Conservation (phyloP, 1,139 yeast genomes). For the Starmera stellimalicola region DNA sequence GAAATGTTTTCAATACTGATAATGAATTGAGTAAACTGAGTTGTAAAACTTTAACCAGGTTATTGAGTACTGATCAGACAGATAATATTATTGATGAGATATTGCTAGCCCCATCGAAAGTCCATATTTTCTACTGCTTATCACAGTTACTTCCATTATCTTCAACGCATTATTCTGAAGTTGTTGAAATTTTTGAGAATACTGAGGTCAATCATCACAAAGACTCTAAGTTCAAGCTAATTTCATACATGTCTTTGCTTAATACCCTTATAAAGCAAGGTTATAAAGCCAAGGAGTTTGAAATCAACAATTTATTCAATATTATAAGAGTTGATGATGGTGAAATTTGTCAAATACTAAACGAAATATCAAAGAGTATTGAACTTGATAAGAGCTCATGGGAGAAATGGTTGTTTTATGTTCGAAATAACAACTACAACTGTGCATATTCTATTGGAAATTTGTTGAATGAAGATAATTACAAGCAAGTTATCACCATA, state of each 20-base stretch:
- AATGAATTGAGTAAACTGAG: conserved; percentile 17
- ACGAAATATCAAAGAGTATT: conserved; percentile 9
- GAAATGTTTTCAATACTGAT: conserved; percentile 19
- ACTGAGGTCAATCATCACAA: conserved; percentile 16
- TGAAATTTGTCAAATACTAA: conserved; percentile 5
- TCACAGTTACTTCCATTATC: conserved; percentile 11
- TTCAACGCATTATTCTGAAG: not conserved
- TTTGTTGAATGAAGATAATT: conserved; percentile 4
- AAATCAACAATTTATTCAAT: conserved; percentile 11
- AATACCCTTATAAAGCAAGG: conserved; percentile 5
- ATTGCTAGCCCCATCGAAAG: conserved; percentile 1
- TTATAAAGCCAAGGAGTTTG: not conserved
- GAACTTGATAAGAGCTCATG: conserved; percentile 4
- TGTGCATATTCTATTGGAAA: conserved; percentile 11
- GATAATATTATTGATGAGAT: not conserved
- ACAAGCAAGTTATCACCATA: conserved; percentile 8
- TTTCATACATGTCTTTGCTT: conserved; percentile 12
- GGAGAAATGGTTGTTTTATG: conserved; percentile 15
- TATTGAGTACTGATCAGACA: conserved; percentile 1
- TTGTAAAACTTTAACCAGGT: conserved; percentile 9
- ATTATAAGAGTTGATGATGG: conserved; percentile 12
- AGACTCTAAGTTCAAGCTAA: conserved; percentile 11
- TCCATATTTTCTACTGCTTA: conserved; percentile 12
- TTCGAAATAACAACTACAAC: conserved; percentile 12
- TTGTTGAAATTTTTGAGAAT: conserved; percentile 6